A percentile compares a stretch with the other conserved stretches of the same genome.
phyloP scores from a whole-genome alignment of 768 basidiomycete species.

The Mycena indigotica region DNA sequence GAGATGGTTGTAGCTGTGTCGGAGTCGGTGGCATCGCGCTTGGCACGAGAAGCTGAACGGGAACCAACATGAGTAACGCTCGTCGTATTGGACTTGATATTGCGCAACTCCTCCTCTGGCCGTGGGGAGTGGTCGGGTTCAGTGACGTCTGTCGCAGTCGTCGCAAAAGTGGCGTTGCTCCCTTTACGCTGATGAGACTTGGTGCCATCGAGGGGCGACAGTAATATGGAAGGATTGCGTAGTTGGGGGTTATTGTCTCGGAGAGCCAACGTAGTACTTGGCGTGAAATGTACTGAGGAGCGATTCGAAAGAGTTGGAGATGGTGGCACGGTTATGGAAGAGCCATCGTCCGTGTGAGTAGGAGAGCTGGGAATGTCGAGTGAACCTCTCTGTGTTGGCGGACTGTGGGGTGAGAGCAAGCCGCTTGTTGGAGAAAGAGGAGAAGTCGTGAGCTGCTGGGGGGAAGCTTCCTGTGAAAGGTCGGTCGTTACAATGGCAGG shows the following conservation, averaged over 20 bases:
- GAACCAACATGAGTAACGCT: constrained; percentile 38
- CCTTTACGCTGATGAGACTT: constrained; percentile 52
- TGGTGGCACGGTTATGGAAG: constrained; percentile 52
- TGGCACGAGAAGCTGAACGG: constrained; percentile 25
- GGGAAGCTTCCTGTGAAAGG: constrained; percentile 5
- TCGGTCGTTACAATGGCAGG: constrained; percentile 20
- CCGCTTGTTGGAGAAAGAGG: constrained; percentile 14
- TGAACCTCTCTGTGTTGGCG: constrained; percentile 12
- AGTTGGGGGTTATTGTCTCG: constrained; percentile 71
- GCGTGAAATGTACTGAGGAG: constrained; percentile 60
- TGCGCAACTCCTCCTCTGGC: constrained; percentile 33
- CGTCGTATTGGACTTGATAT: constrained; percentile 42
- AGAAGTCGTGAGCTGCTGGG: constrained; percentile 8
- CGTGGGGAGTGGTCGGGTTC: constrained; percentile 47
- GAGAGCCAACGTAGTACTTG: constrained; percentile 51
- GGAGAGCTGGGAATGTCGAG: constrained; percentile 30
- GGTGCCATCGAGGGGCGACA: constrained; percentile 38
- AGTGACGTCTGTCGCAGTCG: constrained; percentile 45
- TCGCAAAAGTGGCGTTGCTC: constrained; percentile 59
- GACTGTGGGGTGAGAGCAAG: constrained; percentile 30
- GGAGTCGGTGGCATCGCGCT: constrained; percentile 22
- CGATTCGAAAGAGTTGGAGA: constrained; percentile 76
- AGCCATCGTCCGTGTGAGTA: constrained; percentile 41
- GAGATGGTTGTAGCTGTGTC: constrained; percentile 15
- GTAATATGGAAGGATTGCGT: constrained; percentile 56